Conservation (phyloP, 768 basidiomycete genomes). For the Auriscalpium orientale region DNA sequence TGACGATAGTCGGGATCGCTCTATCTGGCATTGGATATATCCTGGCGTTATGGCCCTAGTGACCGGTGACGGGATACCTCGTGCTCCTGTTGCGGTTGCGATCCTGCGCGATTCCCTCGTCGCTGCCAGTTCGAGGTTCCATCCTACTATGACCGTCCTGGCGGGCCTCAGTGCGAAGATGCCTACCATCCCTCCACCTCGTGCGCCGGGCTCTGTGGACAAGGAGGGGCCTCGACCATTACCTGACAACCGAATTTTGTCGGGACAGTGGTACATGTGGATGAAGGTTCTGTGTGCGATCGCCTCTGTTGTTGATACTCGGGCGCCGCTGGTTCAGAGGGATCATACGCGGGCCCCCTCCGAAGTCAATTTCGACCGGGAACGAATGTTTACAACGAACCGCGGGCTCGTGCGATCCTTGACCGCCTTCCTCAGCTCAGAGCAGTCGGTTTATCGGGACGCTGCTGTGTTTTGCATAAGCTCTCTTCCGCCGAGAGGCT, state of each 20-base stretch:
- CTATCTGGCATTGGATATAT: conserved; percentile 68
- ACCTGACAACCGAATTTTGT: conserved; percentile 46
- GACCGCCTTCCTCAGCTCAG: conserved; percentile 82
- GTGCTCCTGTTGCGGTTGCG: conserved; percentile 35
- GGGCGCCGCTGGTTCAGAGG: conserved; percentile 45
- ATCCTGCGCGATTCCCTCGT: conserved; percentile 60
- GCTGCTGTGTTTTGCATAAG: conserved; percentile 86
- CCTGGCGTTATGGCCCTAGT: conserved; percentile 49
- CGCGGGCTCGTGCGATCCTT: conserved; percentile 79
- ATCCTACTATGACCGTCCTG: conserved; percentile 62
- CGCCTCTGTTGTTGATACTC: conserved; percentile 54
- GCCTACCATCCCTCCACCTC: conserved; percentile 38
- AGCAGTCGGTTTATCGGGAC: conserved; percentile 76
- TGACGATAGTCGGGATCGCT: conserved; percentile 53
- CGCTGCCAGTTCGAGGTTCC: conserved; percentile 62
- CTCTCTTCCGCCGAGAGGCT: conserved; percentile 68
- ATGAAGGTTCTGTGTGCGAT: conserved; percentile 82
- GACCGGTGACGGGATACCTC: conserved; percentile 34
- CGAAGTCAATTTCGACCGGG: conserved; percentile 70
- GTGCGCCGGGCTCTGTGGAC: conserved; percentile 34
- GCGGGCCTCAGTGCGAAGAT: conserved; percentile 61
- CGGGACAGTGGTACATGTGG: conserved; percentile 83
- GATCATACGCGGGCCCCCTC: conserved; percentile 68
- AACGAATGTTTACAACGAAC: conserved; percentile 65
- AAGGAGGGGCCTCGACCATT: conserved; percentile 46